These are phyloP conservation scores for Thamnidium elegans DNA, from an alignment of 192 early-diverging fungal species.

Conservation along the genomic window DNA sequence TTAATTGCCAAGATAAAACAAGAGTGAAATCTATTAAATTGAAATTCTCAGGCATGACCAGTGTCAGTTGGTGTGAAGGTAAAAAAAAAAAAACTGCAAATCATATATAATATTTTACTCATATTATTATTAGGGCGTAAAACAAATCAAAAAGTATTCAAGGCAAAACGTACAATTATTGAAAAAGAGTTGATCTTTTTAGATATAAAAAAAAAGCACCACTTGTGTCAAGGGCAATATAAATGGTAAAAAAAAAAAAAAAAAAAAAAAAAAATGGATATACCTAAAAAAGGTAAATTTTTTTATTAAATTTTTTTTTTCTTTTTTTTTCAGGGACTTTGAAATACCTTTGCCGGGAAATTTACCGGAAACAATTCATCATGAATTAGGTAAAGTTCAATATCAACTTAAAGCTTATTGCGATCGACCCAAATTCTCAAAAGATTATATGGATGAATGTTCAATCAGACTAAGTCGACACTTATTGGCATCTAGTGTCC, in stretches of 20 bases:
- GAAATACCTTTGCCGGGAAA: conserved; percentile 57
- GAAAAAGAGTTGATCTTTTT: conserved; percentile 56
- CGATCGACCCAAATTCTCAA: conserved; percentile 52
- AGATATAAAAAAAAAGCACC: conserved; percentile 38
- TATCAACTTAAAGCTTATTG: conserved; percentile 51
- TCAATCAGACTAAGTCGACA: conserved; percentile 43
- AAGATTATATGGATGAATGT: conserved; percentile 35
- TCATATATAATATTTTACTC: background rate
- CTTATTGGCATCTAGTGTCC: conserved; percentile 41
- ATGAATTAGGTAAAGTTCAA: conserved; percentile 44
- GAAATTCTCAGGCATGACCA: conserved; percentile 50
- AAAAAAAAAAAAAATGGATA: too few species aligned
- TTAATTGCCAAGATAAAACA: conserved; percentile 45
- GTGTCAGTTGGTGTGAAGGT: conserved; percentile 48
- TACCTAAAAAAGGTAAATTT: background rate
- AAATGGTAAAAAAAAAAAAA: conserved; percentile 42
- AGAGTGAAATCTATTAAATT: conserved; percentile 50
- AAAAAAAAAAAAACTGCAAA: background rate
- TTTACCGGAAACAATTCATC: conserved; percentile 54
- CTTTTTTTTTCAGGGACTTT: conserved; percentile 36
- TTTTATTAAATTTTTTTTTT: background rate
- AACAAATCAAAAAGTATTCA: conserved; percentile 24
- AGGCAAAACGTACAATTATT: conserved; percentile 38
- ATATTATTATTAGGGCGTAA: conserved; percentile 8
- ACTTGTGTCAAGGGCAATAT: conserved; percentile 37